Evolutionary conservation across 306 rosid species (phyloP), one percentile per base, ranked within the genome.

Genomic region (Castanea sativa): DNA sequence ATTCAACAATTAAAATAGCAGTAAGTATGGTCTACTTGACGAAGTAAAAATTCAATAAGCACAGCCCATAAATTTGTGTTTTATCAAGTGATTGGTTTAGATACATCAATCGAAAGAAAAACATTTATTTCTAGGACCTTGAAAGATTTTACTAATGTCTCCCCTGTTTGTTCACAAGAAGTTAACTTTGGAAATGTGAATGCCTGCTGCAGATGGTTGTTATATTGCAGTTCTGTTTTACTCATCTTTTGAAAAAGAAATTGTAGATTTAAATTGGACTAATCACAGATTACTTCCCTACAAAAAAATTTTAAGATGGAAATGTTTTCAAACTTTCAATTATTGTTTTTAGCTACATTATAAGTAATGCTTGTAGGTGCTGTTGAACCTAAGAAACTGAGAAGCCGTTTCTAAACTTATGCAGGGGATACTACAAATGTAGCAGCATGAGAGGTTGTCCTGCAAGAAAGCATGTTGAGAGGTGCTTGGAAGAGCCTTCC

Each of bases 391-490:
- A 35, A 67, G 55, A n/a, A 69, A 82, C 49, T 64, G 60, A 69
- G 51, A 25, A 58, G 57, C 65, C 63, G 15, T 21, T 27, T 35
- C 16, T 71, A 14, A 67, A 53, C 76, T 56, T 82, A 67, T 88
- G 82, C 86, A 96, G 99, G 96, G 99, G 99, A 73, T 96, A 96
- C 86, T 96, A 96, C 59, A 96, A 96, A 83, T 96, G 99, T 83
- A 96, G 99, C 89, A 96, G 99, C 93, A 96, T 96, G 98, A 90
- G 99, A 86, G 99, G 99, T 30, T 96, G 99, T 78, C 99, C 99
- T 20, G 99, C 99, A 16, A 96, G 99, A 87, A 96, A 96, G 86
- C 99, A 96, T 61, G 99, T 96, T 4, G 99, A 96, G 85, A 87
- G 98, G 85, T 93, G 96, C 89, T 89, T 92, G 83, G 98, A 96